Evolutionary conservation across 306 rosid genomes (phyloP), one percentile per base, ranked within the genome.

Genomic region (Mucuna pruriens): DNA sequence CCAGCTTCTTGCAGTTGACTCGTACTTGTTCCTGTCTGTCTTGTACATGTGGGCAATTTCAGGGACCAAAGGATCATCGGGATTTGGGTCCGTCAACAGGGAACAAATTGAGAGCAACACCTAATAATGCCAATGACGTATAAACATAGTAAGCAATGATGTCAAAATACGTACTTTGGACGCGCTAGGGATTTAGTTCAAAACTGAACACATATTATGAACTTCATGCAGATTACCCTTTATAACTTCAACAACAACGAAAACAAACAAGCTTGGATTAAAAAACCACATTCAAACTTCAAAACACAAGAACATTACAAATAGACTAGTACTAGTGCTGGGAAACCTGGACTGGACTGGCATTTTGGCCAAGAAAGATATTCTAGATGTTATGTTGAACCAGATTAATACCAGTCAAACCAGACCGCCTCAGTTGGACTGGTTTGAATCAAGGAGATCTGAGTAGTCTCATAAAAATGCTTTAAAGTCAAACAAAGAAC

Each of bases 21-120:
- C 97, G 13, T 91, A 92, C 83, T 87, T 89, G 80, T 45, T 88
- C 84, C 89, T 87, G 90, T 90, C 91, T 44, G 92, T 92, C 89
- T 92, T 92, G 89, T 92, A 92, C 94, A 91, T 89, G 83, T 91
- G 89, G 31, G 97, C 97, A 52, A 92, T 92, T 85, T 87, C 91
- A 0, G 95, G 97, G 74, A 91, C 95, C 85, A 89, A 75, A 4
- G 97, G 91, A 80, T 90, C 94, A 74, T 92, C 92, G 0, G 92
- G 97, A 49, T 92, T 92, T 9, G 94, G 95, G 76, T 91, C 95
- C 64, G 89, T 92, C 88, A 89, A 82, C 84, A 89, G 69, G 22
- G 94, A 90, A 77, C 94, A 89, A 75, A 92, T 92, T n/a, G 97
- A 90, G 71, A 90, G 93, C 86, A 90, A 78, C 45, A 92, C 95